A percentile compares a stretch with the other conserved stretches of the same genome.
Evolutionary conservation across 2,329 filamentous ascomycete species (phyloP).

Genomic region (Talaromyces sp.): DNA sequence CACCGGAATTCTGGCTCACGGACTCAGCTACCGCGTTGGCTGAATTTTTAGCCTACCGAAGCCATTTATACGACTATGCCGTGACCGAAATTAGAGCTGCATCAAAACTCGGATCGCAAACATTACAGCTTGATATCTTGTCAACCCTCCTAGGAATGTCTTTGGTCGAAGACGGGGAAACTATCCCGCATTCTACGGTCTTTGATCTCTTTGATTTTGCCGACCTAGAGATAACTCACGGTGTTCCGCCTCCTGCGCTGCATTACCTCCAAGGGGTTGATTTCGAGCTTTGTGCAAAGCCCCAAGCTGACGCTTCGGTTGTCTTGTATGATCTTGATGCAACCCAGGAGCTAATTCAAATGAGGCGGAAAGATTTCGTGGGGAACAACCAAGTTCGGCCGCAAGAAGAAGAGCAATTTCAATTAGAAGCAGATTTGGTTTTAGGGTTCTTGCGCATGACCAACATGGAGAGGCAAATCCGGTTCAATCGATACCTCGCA

Average conservation of each 20-base stretch:
- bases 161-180: slow-evolving; percentile 61
- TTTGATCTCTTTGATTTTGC: slow-evolving; percentile 95
- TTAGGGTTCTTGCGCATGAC: slow-evolving; percentile 34
- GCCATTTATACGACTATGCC: slow-evolving; percentile 77
- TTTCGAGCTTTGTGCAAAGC: slow-evolving; percentile 59
- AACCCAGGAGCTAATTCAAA: slow-evolving; percentile 65
- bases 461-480: slow-evolving; percentile 36
- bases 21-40: slow-evolving; percentile 65
- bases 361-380: slow-evolving; percentile 40
- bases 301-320: slow-evolving; percentile 48
- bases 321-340: slow-evolving; percentile 64
- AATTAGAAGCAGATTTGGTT: slow-evolving; percentile 33
- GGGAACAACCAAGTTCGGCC: slow-evolving; percentile 40
- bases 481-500: slow-evolving; percentile 55
- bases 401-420: slow-evolving; percentile 38
- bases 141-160: slow-evolving; percentile 68
- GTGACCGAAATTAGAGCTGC: slow-evolving; percentile 78
- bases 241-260: slow-evolving; percentile 48
- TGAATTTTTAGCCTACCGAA: slow-evolving; percentile 72
- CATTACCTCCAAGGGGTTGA: slow-evolving; percentile 62
- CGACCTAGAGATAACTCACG: slow-evolving; percentile 53
- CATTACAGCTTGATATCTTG: slow-evolving; percentile 61
- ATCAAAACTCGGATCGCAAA: slow-evolving; percentile 64
- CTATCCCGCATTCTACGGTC: slow-evolving; percentile 65
- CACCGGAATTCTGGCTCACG: slow-evolving; percentile 63